phyloP scores from a whole-genome alignment of 2,329 filamentous ascomycete species.

The Trichoderma cornu-damae region DNA sequence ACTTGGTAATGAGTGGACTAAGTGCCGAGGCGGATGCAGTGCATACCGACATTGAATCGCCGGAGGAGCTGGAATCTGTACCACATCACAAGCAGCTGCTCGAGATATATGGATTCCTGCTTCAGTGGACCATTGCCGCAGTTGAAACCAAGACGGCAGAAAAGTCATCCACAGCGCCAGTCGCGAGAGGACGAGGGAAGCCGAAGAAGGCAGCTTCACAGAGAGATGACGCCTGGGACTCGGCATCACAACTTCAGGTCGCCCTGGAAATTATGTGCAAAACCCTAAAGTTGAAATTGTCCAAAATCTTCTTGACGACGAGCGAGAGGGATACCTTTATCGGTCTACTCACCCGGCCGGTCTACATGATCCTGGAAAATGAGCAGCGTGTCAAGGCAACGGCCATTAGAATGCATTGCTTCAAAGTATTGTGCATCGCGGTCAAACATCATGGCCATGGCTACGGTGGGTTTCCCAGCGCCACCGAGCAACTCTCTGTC shows the following conservation, averaged over 20 bases:
- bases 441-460: constrained; percentile 97
- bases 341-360: constrained; percentile 81
- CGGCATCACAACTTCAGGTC: constrained; percentile 76
- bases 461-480: constrained; percentile 60
- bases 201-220: constrained; percentile 62
- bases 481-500: not conserved
- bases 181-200: constrained; percentile 67
- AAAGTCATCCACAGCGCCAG: constrained; percentile 66
- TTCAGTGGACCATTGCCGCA: constrained; percentile 94
- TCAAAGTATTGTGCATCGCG: constrained; percentile 93
- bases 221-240: constrained; percentile 86
- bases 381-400: constrained; percentile 88
- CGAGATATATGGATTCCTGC: constrained; percentile 87
- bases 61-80: constrained; percentile 81
- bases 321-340: constrained; percentile 96
- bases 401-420: constrained; percentile 89
- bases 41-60: constrained; percentile 75
- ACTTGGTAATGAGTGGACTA: constrained; percentile 80
- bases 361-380: constrained; percentile 91
- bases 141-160: constrained; percentile 91
- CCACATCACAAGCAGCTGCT: constrained; percentile 85
- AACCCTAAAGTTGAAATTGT: constrained; percentile 84
- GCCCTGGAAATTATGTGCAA: constrained; percentile 95
- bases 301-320: constrained; percentile 91
- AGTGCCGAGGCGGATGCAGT: constrained; percentile 80